Percentiles rank a stretch among this genome's conserved stretches.
These are phyloP conservation scores for Pleurotus djamor DNA, from an alignment of 768 basidiomycete species.

Conservation along the genomic window DNA sequence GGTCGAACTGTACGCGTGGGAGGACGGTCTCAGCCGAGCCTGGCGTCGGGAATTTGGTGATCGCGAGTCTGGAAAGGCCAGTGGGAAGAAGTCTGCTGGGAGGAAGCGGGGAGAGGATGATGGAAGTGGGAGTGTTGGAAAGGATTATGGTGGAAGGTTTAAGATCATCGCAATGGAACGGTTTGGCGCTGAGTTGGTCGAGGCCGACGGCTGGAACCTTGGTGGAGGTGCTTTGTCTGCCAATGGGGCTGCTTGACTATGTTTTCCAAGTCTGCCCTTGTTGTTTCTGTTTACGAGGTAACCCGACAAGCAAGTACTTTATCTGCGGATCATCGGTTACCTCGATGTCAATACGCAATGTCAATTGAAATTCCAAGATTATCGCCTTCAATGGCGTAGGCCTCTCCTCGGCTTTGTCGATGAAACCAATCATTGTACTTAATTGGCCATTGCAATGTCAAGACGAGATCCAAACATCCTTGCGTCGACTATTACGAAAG, in stretches of 20 bases:
- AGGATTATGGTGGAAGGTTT: constrained; percentile 28
- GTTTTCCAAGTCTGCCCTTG: background rate
- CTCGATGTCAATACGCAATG: too few relatives aligned
- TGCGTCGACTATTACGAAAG: too few relatives aligned
- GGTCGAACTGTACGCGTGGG: constrained; percentile 95
- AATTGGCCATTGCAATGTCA: too few relatives aligned
- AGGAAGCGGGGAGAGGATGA: constrained; percentile 10
- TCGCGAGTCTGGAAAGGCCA: constrained; percentile 29
- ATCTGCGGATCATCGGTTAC: too few relatives aligned
- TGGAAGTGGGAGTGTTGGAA: background rate
- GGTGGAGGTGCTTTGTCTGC: background rate
- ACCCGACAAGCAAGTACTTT: background rate
- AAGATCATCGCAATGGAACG: constrained; percentile 64
- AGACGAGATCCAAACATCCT: too few relatives aligned
- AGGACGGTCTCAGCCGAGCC: constrained; percentile 73
- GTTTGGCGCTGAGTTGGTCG: constrained; percentile 59
- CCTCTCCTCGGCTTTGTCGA: too few relatives aligned
- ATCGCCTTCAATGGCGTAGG: too few relatives aligned
- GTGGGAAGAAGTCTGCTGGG: constrained; percentile 39
- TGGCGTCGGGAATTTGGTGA: constrained; percentile 77
- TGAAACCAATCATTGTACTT: too few relatives aligned
- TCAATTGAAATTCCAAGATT: too few relatives aligned
- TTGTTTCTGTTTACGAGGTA: background rate
- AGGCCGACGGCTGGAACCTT: constrained; percentile 18
- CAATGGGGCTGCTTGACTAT: background rate